Evolutionary conservation across 106 monocot genomes (phyloP).

Genomic region (Dioscorea dumetorum): DNA sequence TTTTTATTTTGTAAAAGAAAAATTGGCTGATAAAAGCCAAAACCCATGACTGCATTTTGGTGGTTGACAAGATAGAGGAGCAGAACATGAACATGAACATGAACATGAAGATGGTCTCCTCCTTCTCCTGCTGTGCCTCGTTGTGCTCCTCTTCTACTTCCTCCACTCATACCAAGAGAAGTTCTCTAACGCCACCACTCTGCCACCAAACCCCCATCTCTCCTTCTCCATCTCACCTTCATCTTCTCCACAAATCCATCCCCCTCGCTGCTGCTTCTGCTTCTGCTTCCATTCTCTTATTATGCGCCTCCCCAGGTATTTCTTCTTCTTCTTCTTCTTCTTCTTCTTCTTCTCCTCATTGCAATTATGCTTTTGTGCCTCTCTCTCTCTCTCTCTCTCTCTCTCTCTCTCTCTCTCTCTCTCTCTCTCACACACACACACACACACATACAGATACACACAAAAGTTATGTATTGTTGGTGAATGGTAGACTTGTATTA

Average conservation of each 20-base stretch:
- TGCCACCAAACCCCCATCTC: not conserved
- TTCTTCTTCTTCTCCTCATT: no score
- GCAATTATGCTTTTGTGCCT: no score
- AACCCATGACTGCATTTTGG: no score
- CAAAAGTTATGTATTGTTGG: no score
- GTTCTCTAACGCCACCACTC: not conserved
- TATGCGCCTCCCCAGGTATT: slow-evolving; percentile 57
- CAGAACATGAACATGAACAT: not conserved
- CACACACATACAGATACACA: no score
- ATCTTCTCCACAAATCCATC: slow-evolving; percentile 10
- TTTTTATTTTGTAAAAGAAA: no score
- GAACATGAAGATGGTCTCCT: slow-evolving; percentile 31
- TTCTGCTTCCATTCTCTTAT: slow-evolving; percentile 38
- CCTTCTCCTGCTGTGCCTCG: slow-evolving; percentile 24
- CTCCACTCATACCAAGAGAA: slow-evolving; percentile 3
- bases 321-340: not conserved
- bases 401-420: no score
- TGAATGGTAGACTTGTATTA: not conserved
- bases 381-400: no score
- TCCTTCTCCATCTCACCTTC: slow-evolving; percentile 2
- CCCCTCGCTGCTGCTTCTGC: slow-evolving; percentile 41
- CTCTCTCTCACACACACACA: no score
- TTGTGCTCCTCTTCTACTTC: slow-evolving; percentile 7
- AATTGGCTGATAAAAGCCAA: no score
- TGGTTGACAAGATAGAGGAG: not conserved